Conservation (phyloP, 2,329 filamentous ascomycete species). For the Fusarium papillatum region DNA sequence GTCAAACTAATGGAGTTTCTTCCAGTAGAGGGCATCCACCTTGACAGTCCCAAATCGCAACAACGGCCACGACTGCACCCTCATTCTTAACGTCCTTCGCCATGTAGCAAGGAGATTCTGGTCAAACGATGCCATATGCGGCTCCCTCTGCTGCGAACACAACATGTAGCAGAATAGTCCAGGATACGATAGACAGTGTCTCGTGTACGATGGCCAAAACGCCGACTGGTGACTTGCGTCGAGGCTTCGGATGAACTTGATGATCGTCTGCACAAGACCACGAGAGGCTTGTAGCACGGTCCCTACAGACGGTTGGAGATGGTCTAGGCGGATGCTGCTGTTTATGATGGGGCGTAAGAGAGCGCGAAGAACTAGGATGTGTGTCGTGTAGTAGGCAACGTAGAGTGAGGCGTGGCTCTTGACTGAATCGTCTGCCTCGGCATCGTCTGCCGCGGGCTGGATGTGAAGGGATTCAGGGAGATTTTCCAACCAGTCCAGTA, state of each 20-base stretch:
- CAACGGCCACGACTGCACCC: conserved; percentile 36
- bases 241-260: not conserved
- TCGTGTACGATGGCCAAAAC: not conserved
- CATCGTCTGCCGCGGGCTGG: not conserved
- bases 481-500: not conserved
- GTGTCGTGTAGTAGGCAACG: not conserved
- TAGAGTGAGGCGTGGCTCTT: not conserved
- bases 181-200: not conserved
- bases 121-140: not conserved
- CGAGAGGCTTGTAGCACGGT: not conserved
- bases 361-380: not conserved
- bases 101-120: not conserved
- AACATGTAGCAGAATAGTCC: not conserved
- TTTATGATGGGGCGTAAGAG: not conserved
- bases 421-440: not conserved
- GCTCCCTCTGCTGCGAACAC: not conserved
- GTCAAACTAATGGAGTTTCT: conserved; percentile 7
- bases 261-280: not conserved
- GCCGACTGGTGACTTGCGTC: not conserved
- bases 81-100: conserved; percentile 11
- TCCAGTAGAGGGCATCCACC: conserved; percentile 41
- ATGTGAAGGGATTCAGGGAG: not conserved
- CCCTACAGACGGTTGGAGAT: not conserved
- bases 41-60: conserved; percentile 38
- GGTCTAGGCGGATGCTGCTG: not conserved